Percentiles rank a stretch among this genome's conserved stretches.
Evolutionary conservation across 83 land plant species (phyloP).

Genomic region (Picea abies): DNA sequence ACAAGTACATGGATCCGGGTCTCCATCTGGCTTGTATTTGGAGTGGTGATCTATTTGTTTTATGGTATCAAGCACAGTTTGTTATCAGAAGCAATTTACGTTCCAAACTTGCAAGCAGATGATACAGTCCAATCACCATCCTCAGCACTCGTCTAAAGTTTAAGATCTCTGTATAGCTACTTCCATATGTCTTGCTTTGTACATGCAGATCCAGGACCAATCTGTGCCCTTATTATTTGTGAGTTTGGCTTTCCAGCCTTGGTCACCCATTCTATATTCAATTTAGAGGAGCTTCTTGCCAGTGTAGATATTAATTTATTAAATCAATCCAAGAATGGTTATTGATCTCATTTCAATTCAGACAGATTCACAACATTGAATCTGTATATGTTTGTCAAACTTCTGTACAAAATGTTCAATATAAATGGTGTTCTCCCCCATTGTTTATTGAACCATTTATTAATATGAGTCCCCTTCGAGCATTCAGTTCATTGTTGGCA

Average conservation of each 20-base stretch:
- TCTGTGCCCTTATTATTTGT: not conserved
- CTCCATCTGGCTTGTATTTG: slow-evolving; percentile 77
- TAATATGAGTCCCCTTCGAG: not conserved
- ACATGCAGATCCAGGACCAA: not conserved
- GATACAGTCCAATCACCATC: slow-evolving; percentile 12
- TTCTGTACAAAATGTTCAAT: not conserved
- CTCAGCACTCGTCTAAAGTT: too few species aligned
- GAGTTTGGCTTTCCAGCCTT: slow-evolving; percentile 11
- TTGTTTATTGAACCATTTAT: not conserved
- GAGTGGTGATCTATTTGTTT: slow-evolving; percentile 66
- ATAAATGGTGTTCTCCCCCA: not conserved
- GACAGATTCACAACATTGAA: not conserved
- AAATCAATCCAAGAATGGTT: not conserved
- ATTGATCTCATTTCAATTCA: not conserved
- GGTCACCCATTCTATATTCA: not conserved
- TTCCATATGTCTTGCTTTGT: not conserved
- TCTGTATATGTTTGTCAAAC: slow-evolving; percentile 5
- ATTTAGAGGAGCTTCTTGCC: not conserved
- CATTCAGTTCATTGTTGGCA: not conserved
- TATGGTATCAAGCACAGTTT: slow-evolving; percentile 83
- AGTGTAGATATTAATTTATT: not conserved
- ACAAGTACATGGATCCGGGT: slow-evolving; percentile 83
- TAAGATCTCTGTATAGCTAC: not conserved
- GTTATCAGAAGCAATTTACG: slow-evolving; percentile 61
- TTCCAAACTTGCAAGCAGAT: slow-evolving; percentile 54